Conservation (phyloP, 176 grass and related monocot genomes). For the Carex kokanica region DNA sequence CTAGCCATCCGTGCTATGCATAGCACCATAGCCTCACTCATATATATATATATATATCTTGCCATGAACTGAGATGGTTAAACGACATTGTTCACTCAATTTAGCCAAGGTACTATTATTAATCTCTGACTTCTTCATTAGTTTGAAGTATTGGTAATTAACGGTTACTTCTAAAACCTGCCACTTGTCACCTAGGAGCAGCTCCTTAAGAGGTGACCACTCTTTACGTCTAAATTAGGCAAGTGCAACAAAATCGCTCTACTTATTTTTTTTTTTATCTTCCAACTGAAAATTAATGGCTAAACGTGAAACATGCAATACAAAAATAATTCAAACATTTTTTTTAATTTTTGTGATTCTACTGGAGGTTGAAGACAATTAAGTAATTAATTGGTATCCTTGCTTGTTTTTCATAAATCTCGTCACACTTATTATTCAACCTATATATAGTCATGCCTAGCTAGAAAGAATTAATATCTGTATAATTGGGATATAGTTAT, state of each 20-base stretch:
- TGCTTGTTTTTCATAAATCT: background rate
- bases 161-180: background rate
- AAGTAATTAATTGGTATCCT: background rate
- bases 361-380: background rate
- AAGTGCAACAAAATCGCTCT: background rate
- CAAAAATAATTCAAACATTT: background rate
- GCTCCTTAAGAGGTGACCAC: background rate
- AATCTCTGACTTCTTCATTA: too few relatives aligned
- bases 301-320: background rate
- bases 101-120: too few relatives aligned
- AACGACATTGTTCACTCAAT: too few relatives aligned
- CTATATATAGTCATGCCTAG: background rate
- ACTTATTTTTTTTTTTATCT: background rate
- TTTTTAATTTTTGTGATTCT: background rate
- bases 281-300: background rate
- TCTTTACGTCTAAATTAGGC: background rate
- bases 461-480: background rate
- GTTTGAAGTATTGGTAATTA: background rate
- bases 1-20: too few relatives aligned
- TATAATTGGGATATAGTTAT: too few relatives aligned
- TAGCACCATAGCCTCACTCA: too few relatives aligned
- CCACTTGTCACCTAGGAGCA: background rate
- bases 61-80: too few relatives aligned
- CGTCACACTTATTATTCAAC: background rate
- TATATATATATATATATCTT: too few relatives aligned